These are phyloP conservation scores for Rhizopogon vinicolor DNA, from an alignment of 768 basidiomycete genomes.

Conservation along the genomic window DNA sequence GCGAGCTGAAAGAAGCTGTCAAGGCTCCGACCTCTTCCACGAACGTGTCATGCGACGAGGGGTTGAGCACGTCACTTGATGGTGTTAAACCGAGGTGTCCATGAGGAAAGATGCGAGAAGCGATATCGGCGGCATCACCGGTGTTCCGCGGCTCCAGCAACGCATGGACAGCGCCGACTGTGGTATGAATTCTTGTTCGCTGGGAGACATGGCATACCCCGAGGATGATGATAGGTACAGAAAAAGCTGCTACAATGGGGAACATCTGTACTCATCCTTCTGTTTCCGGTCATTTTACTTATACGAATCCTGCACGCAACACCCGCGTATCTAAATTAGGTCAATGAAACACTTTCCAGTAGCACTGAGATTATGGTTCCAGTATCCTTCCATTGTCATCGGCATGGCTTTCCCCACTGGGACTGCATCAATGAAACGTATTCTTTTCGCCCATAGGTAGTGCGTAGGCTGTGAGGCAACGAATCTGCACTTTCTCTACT, in stretches of 20 bases:
- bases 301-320: background rate
- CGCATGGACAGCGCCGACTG: background rate
- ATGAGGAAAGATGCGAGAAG: background rate
- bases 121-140: background rate
- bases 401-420: background rate
- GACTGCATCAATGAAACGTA: background rate
- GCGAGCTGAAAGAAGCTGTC: background rate
- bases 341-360: background rate
- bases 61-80: background rate
- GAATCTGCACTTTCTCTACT: too few relatives aligned
- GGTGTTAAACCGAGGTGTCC: background rate
- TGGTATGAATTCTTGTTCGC: background rate
- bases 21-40: background rate
- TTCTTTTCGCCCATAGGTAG: too few relatives aligned
- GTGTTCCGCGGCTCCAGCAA: background rate
- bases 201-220: too few relatives aligned
- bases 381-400: background rate
- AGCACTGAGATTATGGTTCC: too few relatives aligned
- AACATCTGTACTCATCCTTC: background rate
- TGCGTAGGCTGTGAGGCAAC: too few relatives aligned
- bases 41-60: background rate
- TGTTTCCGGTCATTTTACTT: too few relatives aligned
- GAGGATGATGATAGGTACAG: background rate
- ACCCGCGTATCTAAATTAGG: background rate
- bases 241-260: background rate